Evolutionary conservation across 768 basidiomycete genomes (phyloP).

Genomic region (Mycena rosella): DNA sequence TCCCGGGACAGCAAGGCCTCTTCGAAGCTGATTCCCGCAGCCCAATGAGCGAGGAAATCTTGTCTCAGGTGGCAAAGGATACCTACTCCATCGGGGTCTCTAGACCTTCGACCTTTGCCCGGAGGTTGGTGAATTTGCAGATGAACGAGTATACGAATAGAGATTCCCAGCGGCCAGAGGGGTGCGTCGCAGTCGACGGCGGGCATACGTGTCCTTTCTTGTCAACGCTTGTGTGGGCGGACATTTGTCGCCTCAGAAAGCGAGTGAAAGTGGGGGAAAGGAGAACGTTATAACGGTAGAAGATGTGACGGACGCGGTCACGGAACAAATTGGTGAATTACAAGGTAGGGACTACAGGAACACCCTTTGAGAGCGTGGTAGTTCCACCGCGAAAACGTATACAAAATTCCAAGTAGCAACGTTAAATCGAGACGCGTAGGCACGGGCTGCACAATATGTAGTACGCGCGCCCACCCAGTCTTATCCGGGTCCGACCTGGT

Average conservation of each 20-base stretch:
- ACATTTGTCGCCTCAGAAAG: conserved; percentile 50
- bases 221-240: conserved; percentile 42
- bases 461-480: conserved; percentile 38
- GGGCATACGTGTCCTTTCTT: conserved; percentile 65
- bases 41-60: conserved; percentile 42
- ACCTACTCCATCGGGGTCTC: conserved; percentile 89
- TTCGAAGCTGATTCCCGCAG: conserved; percentile 73
- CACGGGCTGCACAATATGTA: conserved; percentile 8
- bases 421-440: conserved; percentile 18
- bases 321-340: conserved; percentile 1
- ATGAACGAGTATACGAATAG: conserved; percentile 90
- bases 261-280: conserved; percentile 45
- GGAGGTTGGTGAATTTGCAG: conserved; percentile 83
- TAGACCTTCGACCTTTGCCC: conserved; percentile 81
- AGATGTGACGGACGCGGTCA: conserved; percentile 3
- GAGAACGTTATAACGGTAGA: conserved; percentile 34
- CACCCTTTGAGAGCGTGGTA: too few species aligned
- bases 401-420: conserved; percentile 3
- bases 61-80: conserved; percentile 36
- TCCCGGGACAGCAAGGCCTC: conserved; percentile 80
- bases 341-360: too few species aligned
- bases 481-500: conserved; percentile 91
- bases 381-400: conserved; percentile 19
- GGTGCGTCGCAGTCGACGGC: conserved; percentile 77
- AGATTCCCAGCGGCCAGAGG: conserved; percentile 88